Base-by-base conservation (phyloP, 768 basidiomycete species). In the Sutorius australiensis region DNA sequence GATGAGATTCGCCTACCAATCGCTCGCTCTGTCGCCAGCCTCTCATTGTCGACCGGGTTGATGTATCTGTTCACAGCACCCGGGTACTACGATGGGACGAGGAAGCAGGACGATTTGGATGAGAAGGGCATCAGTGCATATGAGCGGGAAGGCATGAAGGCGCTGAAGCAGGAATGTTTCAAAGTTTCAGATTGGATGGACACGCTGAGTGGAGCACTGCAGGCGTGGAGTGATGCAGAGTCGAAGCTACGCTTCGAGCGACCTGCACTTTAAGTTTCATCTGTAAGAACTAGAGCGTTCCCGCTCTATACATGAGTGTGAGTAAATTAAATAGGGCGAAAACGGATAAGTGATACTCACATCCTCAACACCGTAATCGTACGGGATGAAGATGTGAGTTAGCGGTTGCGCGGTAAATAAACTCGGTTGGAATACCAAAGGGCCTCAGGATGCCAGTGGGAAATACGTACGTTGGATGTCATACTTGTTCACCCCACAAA, bases 11-110 rank as follows among this genome's bases (percentile, higher is more conserved):
- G 61, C 2, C 52, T 67, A 6, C 61, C 64, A 2, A 46, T 62
- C 24, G 53, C 53, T 9, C 43, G 43, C 8, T 42, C 44, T 0
- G 8, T 68, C 19, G 59, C 61, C 6, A 44, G 46, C 13, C 12
- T 49, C 12, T 61, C 70, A 34, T 27, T 57, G 2, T 55, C 43
- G 13, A 56, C 39, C 3, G 69, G 60, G 39, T 38, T 41, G 46
- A 54, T 70, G 58, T 51, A 39, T 33, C 11, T 48, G 1, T 63
- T 71, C 47, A 34, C 47, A 43, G 51, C 33, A 16, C 57, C 59
- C 0, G 65, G 56, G 9, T 56, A 48, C 43, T 68, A 62, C 28
- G 61, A 67, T 14, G 68, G 68, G n/a, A 46, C 45, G 34, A 48
- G 55, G 43, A 48, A n/a, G 12, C 41, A 33, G 1, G 55, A 46